Conservation (phyloP, 2,329 filamentous ascomycete genomes). For the Paecilomyces variotii region DNA sequence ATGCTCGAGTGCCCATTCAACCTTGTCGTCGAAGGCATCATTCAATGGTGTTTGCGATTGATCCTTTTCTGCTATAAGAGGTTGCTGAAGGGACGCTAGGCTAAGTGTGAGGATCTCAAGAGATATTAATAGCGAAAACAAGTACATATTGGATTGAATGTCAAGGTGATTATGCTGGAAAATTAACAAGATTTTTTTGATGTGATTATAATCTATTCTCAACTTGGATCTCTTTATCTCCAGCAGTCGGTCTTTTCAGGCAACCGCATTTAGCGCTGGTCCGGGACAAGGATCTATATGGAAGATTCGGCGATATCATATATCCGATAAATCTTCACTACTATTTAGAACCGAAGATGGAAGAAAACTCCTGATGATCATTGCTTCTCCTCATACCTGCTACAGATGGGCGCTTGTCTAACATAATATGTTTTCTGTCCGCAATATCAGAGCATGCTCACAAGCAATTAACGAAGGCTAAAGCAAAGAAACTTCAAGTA, state of each 20-base stretch:
- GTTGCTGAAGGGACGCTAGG: not conserved
- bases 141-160: not conserved
- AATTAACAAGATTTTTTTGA: not conserved
- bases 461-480: no score
- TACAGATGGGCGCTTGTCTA: no score
- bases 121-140: not conserved
- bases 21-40: constrained; percentile 5
- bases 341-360: no score
- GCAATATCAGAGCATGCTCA: no score
- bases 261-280: not conserved
- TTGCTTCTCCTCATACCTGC: no score
- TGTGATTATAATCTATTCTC: not conserved
- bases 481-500: no score
- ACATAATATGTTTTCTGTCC: no score
- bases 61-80: not conserved
- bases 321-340: no score
- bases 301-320: no score
- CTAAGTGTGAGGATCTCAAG: not conserved
- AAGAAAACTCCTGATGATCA: no score
- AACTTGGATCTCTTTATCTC: not conserved
- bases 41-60: constrained; percentile 4
- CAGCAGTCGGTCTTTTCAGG: not conserved
- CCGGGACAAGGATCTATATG: not conserved
- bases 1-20: constrained; percentile 2
- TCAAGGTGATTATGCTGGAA: not conserved